Evolutionary conservation across 1,139 yeast genomes (phyloP).

Genomic region (Debaryomycetaceae sp.): DNA sequence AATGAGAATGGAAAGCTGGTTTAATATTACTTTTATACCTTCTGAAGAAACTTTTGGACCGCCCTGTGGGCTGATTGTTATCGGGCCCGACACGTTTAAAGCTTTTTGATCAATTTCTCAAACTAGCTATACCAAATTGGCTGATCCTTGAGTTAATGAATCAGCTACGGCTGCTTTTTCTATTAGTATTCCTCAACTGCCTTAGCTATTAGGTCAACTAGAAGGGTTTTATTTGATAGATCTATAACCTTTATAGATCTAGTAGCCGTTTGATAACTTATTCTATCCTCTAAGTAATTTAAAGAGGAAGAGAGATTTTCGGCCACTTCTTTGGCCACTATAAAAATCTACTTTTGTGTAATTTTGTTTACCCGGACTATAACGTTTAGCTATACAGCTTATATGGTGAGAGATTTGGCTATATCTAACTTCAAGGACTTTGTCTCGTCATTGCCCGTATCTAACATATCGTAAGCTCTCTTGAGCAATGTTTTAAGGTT

Average conservation of each 20-base stretch:
- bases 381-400: not conserved
- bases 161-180: not conserved
- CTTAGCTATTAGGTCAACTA: not conserved
- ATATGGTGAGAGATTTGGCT: slow-evolving; percentile 3
- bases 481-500: slow-evolving; percentile 22
- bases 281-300: not conserved
- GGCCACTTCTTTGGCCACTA: not conserved
- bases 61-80: slow-evolving; percentile 34
- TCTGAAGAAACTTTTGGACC: slow-evolving; percentile 5
- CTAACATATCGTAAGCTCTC: slow-evolving; percentile 22
- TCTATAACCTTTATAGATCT: not conserved
- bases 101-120: not conserved
- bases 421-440: slow-evolving; percentile 12
- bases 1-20: slow-evolving; percentile 53
- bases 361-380: slow-evolving; percentile 7
- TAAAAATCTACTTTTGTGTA: slow-evolving; percentile 11
- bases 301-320: not conserved
- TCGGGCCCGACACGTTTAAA: slow-evolving; percentile 29
- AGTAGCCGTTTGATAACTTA: not conserved
- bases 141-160: not conserved
- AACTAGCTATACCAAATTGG: not conserved
- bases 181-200: not conserved
- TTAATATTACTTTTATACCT: slow-evolving; percentile 33
- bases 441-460: slow-evolving; percentile 11
- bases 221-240: not conserved